Evolutionary conservation across 179 eudicot genomes (phyloP), one percentile per base, ranked within the genome.

Genomic region (Carnegiea gigantea): DNA sequence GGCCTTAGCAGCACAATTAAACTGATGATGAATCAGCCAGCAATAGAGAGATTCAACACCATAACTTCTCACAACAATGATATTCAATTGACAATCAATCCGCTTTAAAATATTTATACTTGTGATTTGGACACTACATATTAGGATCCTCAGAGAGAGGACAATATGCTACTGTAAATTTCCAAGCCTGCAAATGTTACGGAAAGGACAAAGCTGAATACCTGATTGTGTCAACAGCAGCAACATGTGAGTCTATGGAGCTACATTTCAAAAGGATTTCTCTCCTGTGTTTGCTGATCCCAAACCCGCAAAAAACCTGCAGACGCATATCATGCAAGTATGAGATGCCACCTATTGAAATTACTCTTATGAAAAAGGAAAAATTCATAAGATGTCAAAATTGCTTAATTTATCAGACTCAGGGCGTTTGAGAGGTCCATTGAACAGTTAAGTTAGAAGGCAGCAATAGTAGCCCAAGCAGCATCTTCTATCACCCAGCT

Each of bases 221-320:
- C 87, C 85, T 79, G 75, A 79, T 82, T 17, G 26, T 26, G 68
- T n/a, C 33, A 8, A 33, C 77, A 59, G 36, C 62, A 79, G 83
- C 75, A 44, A 15, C 87, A 62, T 30, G 53, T 76, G 44, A 40
- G 6, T 5, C 44, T 72, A 68, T 77, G 60, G 11, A 76, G 81
- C 83, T 79, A 82, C 77, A 82, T 77, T 79, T 90, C 88, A 89
- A 87, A 92, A 89, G 77, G 97, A 91, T 83, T 95, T 93, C 81
- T 88, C 87, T 92, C 97, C 83, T 91, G 98, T 30, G 91, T 53
- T 81, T 94, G 97, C 87, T 84, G 94, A 85, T 92, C 96, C 98
- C 98, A 95, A 77, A 48, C 86, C 77, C 84, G 86, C 84, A 92
- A 80, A 78, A 93, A 88, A 83, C 97, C 98, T 95, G 85, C 86